Percentiles rank a stretch among this genome's conserved stretches.
Conservation (phyloP, 257 asterid genomes). For the Solanum sejunctum region DNA sequence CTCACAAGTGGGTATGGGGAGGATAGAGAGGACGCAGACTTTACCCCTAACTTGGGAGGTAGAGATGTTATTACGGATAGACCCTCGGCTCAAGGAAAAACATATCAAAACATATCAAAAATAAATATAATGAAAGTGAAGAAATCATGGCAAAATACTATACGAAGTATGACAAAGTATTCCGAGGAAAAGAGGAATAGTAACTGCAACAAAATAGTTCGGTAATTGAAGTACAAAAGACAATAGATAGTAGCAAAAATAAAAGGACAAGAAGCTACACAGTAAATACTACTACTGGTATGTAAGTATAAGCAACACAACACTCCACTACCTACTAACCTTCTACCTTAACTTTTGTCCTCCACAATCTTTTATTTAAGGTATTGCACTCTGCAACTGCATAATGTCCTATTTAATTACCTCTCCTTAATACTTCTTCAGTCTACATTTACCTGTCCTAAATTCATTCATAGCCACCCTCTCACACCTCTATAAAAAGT, state of each 20-base stretch:
- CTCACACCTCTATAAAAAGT: neutral
- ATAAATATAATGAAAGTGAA: neutral
- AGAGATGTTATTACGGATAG: neutral
- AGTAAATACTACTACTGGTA: neutral
- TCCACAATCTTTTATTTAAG: neutral
- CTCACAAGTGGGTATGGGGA: neutral
- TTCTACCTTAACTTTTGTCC: neutral
- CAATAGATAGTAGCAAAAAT: neutral
- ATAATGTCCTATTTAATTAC: neutral
- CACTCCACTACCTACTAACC: neutral
- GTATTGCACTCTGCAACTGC: neutral
- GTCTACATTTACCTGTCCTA: neutral
- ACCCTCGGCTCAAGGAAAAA: neutral
- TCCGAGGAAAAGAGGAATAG: neutral
- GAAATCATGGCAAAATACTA: neutral
- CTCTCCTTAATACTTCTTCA: neutral
- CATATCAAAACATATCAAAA: neutral
- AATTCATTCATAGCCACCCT: neutral
- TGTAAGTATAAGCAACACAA: neutral
- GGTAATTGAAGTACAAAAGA: neutral
- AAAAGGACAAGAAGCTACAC: neutral
- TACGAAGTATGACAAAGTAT: neutral
- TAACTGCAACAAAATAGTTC: neutral
- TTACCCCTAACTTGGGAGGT: neutral
- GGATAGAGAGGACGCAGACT: neutral